phyloP scores from a whole-genome alignment of 2,329 filamentous ascomycete species.

The Cladorrhinum sp. region DNA sequence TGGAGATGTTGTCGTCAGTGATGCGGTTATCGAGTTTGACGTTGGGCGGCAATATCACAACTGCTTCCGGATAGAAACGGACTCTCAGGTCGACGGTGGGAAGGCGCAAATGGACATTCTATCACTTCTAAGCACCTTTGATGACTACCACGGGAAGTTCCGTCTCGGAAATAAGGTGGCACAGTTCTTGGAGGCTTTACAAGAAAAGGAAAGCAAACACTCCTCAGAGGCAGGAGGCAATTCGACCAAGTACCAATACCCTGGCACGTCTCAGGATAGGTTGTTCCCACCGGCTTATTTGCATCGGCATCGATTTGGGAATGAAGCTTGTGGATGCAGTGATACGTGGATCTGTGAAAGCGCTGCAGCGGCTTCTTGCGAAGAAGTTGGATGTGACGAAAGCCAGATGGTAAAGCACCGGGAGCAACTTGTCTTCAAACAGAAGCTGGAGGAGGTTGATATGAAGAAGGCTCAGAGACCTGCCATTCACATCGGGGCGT shows the following conservation, averaged over 20 bases:
- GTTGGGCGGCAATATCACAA: constrained; percentile 23
- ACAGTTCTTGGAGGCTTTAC: background rate
- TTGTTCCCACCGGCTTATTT: constrained; percentile 19
- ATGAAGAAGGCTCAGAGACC: background rate
- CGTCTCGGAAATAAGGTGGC: constrained; percentile 10
- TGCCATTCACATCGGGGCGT: constrained; percentile 19
- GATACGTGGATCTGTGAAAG: constrained; percentile 23
- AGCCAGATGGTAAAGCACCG: background rate
- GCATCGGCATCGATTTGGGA: constrained; percentile 12
- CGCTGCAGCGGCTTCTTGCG: constrained; percentile 25
- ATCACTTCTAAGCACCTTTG: constrained; percentile 14
- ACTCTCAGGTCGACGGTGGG: constrained; percentile 12
- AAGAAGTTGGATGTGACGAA: constrained; percentile 15
- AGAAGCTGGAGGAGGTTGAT: constrained; percentile 7
- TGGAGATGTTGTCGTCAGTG: constrained; percentile 28
- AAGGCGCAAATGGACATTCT: constrained; percentile 16
- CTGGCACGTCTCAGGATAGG: constrained; percentile 16
- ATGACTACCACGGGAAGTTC: constrained; percentile 19
- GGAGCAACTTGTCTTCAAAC: background rate
- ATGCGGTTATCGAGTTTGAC: constrained; percentile 24
- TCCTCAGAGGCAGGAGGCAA: background rate
- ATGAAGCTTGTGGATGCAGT: constrained; percentile 11
- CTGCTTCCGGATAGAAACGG: constrained; percentile 7
- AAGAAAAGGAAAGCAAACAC: constrained; percentile 1
- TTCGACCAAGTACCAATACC: constrained; percentile 14